These are phyloP conservation scores for Mycena sp. DNA, from an alignment of 1,284 basidiomycete genomes.

Conservation along the genomic window DNA sequence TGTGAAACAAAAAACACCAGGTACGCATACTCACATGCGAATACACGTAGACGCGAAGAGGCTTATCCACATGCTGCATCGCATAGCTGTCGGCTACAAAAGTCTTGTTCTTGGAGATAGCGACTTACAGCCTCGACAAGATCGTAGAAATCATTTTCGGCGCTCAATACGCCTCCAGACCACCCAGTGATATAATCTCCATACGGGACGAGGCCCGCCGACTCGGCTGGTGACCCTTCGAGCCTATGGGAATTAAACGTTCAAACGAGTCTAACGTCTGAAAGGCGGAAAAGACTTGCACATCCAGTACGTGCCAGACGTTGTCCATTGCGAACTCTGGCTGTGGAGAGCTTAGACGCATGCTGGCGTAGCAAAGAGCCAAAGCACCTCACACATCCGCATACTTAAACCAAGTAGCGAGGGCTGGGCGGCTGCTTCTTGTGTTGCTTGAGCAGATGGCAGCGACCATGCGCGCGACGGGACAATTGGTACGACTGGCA, in stretches of 20 bases:
- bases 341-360: slow-evolving; percentile 37
- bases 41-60: slow-evolving; percentile 94
- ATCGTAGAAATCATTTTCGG: slow-evolving; percentile 98
- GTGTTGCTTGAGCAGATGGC: slow-evolving; percentile 45
- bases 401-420: slow-evolving; percentile 93
- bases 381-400: slow-evolving; percentile 72
- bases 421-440: slow-evolving; percentile 59
- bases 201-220: too few relatives aligned
- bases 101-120: not conserved
- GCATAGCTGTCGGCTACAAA: not conserved
- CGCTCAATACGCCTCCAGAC: slow-evolving; percentile 91
- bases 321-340: slow-evolving; percentile 90
- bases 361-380: not conserved
- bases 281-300: too few relatives aligned
- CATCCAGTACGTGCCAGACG: slow-evolving; percentile 98
- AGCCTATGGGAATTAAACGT: too few relatives aligned
- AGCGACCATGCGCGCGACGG: slow-evolving; percentile 89
- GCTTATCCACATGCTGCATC: slow-evolving; percentile 92
- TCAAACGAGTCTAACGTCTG: too few relatives aligned
- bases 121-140: slow-evolving; percentile 87
- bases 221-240: slow-evolving; percentile 96
- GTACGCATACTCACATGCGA: slow-evolving; percentile 64
- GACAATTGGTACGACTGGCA: slow-evolving; percentile 80
- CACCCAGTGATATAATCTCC: slow-evolving; percentile 91
- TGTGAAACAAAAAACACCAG: not conserved